These are phyloP conservation scores for Cladophialophora psammophila DNA, from an alignment of 2,329 filamentous ascomycete species.

Conservation along the genomic window DNA sequence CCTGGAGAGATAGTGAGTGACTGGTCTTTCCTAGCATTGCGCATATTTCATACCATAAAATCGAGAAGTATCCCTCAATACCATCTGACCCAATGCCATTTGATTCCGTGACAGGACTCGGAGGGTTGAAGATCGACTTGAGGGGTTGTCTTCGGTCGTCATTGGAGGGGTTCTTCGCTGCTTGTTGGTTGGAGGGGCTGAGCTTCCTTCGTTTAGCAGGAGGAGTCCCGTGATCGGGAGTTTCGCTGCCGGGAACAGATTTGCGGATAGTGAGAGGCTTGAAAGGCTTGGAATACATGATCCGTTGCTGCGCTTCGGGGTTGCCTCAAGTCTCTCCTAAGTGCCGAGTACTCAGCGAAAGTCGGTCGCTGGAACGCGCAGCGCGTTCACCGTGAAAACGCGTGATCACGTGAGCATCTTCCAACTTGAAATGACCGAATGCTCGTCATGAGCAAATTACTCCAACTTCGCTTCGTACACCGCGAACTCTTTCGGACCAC, in stretches of 20 bases:
- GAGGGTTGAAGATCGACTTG: conserved; percentile 43
- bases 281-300: conserved; percentile 57
- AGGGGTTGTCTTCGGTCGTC: conserved; percentile 20
- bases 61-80: conserved; percentile 34
- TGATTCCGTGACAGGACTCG: conserved; percentile 45
- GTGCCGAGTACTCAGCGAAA: not conserved
- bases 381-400: not conserved
- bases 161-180: not conserved
- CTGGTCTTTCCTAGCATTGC: not conserved
- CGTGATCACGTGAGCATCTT: too few relatives aligned
- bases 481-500: too few relatives aligned
- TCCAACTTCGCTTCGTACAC: too few relatives aligned
- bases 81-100: conserved; percentile 23
- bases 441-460: too few relatives aligned
- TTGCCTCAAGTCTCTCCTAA: too few relatives aligned
- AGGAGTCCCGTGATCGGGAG: conserved; percentile 32
- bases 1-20: conserved; percentile 16
- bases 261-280: conserved; percentile 54
- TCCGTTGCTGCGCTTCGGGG: not conserved
- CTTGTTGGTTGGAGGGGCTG: conserved; percentile 25
- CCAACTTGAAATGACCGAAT: too few relatives aligned
- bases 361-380: not conserved
- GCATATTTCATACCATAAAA: conserved; percentile 51
- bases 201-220: conserved; percentile 50
- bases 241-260: conserved; percentile 23